These are phyloP conservation scores for Lipomyces lipofer DNA, from an alignment of 805 yeast species.

Conservation along the genomic window DNA sequence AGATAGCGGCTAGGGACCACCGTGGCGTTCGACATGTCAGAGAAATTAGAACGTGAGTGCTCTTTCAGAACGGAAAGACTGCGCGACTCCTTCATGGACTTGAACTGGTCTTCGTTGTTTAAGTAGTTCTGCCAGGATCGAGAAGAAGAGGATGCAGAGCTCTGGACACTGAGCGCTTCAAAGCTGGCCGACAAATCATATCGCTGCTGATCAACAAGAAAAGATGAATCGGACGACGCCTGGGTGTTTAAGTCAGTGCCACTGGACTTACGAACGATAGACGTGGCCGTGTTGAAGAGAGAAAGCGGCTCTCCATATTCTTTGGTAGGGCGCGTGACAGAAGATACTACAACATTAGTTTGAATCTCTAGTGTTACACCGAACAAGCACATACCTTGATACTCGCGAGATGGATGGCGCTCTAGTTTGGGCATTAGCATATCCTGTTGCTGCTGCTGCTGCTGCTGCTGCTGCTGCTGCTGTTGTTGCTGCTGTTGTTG, in stretches of 20 bases:
- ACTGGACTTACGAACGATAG: neutral
- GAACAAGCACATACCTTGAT: neutral
- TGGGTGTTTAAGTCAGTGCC: constrained; percentile 4
- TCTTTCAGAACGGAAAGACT: constrained; percentile 13
- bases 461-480: neutral
- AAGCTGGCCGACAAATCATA: constrained; percentile 16
- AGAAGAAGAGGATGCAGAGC: constrained; percentile 14
- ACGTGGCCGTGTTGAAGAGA: too few relatives aligned
- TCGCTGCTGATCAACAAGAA: constrained; percentile 12
- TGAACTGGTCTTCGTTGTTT: neutral
- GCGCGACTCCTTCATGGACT: neutral
- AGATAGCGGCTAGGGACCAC: constrained; percentile 24
- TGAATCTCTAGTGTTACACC: neutral
- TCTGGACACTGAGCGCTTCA: constrained; percentile 16
- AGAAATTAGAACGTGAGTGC: constrained; percentile 15
- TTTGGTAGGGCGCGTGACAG: too few relatives aligned
- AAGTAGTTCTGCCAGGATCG: constrained; percentile 19
- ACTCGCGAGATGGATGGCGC: constrained; percentile 1
- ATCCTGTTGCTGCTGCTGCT: constrained; percentile 1
- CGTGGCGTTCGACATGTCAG: neutral
- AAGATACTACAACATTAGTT: too few relatives aligned
- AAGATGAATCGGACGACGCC: constrained; percentile 15
- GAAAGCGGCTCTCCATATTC: too few relatives aligned
- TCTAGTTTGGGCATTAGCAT: neutral
- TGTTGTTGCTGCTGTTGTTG: neutral